Evolutionary conservation across 2,329 filamentous ascomycete genomes (phyloP), one percentile per base, ranked within the genome.

Genomic region (Aspergillus sp.): DNA sequence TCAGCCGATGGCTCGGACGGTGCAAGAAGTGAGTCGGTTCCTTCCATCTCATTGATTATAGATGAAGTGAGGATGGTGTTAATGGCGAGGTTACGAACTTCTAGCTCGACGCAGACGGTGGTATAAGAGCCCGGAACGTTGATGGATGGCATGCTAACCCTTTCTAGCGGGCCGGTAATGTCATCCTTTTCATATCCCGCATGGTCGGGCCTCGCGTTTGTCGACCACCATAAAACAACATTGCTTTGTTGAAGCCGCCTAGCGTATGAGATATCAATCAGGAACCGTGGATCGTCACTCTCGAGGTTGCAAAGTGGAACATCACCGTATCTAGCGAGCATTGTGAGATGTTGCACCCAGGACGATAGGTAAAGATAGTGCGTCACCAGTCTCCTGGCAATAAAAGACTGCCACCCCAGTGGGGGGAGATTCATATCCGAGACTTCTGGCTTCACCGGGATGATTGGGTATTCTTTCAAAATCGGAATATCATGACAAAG

Each of bases 41-140:
- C 93, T 71, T 99, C 95, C 2, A 96, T 86, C 64, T 98, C 95
- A 68, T 97, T 98, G 80, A 99, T 93, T 9, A 99, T 84, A 0
- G 95, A 96, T 0, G 93, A 96, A 0, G 95, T 97, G 17, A 99
- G 81, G 48, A 99, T 96, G 0, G 96, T 99, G 77, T 99, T 99
- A 77, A 99, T 98, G 4, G 92, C 90, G 14, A 99, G 83, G 69
- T 99, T 99, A 46, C 93, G 90, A 49, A 99, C 86, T 61, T 96
- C 91, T 14, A 99, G 77, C 66, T 99, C 95, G 61, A 99, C 95
- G 71, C 95, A 99, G 3, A 99, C 95, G 0, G 93, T 96, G 1
- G 93, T 90, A 73, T 96, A 99, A 0, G 93, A 96, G 41, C 93
- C 93, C 0, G 93, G 90, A 51, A 91, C 93, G 72, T 99, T 99